Conservation (phyloP, 139 green algal species). For the Dunaliella primolecta region DNA sequence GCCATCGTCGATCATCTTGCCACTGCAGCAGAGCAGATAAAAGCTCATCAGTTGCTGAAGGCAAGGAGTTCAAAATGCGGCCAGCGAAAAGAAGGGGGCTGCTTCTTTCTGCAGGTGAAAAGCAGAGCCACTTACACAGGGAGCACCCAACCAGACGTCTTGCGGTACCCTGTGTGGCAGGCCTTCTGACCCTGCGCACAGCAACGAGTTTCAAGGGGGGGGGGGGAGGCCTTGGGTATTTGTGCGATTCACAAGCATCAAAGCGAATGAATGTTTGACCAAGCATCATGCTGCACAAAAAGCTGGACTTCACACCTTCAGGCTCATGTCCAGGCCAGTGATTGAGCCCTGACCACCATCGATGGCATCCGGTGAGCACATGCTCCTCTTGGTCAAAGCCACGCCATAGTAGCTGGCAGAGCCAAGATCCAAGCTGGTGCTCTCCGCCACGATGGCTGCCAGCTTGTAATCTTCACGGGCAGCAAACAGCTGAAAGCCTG, state of each 20-base stretch:
- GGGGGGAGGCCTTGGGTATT: too few relatives aligned
- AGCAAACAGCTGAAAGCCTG: background rate
- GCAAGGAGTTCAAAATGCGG: too few relatives aligned
- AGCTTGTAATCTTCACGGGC: background rate
- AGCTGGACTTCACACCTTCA: background rate
- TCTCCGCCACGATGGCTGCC: background rate
- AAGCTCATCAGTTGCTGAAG: background rate
- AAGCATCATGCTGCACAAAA: too few relatives aligned
- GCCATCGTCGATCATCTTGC: background rate
- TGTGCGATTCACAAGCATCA: background rate
- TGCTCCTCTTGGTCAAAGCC: background rate
- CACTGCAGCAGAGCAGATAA: background rate
- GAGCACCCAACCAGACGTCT: background rate
- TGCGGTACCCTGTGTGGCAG: slow-evolving; percentile 7
- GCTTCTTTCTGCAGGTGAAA: too few relatives aligned
- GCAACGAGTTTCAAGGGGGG: too few relatives aligned
- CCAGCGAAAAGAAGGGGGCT: background rate
- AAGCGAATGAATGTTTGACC: too few relatives aligned
- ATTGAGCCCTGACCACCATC: too few relatives aligned
- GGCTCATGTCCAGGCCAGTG: too few relatives aligned
- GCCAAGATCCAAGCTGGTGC: background rate
- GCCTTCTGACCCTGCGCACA: background rate
- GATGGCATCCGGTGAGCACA: too few relatives aligned
- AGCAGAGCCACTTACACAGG: background rate
- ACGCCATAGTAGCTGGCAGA: background rate